Evolutionary conservation across 2,329 filamentous ascomycete species (phyloP).

Genomic region (Corynespora cassiicola): DNA sequence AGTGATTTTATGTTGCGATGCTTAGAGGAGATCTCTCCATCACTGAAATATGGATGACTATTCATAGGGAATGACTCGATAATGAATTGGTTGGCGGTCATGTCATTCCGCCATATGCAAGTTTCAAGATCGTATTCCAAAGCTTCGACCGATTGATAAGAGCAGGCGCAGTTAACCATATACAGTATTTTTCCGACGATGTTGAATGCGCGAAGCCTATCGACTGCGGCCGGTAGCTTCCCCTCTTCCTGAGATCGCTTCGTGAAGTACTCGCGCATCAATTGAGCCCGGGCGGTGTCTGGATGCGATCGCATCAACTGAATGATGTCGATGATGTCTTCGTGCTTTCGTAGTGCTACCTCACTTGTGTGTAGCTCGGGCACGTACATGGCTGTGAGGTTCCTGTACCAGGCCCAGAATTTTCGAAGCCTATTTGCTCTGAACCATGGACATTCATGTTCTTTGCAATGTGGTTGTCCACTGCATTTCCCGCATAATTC

Average conservation of each 20-base stretch:
- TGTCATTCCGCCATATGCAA: slow-evolving; percentile 2
- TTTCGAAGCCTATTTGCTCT: slow-evolving; percentile 5
- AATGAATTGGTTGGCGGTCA: slow-evolving; percentile 4
- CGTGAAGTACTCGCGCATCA: slow-evolving; percentile 4
- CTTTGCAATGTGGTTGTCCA: neutral
- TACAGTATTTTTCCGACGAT: slow-evolving; percentile 11
- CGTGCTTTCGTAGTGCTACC: slow-evolving; percentile 7
- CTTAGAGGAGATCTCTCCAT: slow-evolving; percentile 1
- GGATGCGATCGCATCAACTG: slow-evolving; percentile 2
- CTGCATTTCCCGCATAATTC: slow-evolving; percentile 8
- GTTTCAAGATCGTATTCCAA: slow-evolving; percentile 4
- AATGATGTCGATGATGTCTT: slow-evolving; percentile 9
- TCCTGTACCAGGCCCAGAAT: slow-evolving; percentile 11
- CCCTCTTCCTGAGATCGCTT: neutral
- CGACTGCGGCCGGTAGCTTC: neutral
- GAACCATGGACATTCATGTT: slow-evolving; percentile 6
- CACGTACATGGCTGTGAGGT: slow-evolving; percentile 7
- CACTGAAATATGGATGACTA: slow-evolving; percentile 4
- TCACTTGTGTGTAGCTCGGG: neutral
- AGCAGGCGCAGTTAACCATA: slow-evolving; percentile 2
- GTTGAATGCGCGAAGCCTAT: slow-evolving; percentile 10
- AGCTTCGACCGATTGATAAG: neutral
- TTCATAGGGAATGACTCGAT: slow-evolving; percentile 4
- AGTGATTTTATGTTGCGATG: neutral
- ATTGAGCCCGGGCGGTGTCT: neutral